A percentile compares a stretch with the other conserved stretches of the same genome.
phyloP scores from a whole-genome alignment of 306 rosid genomes.

The Prunus persica region Prunus_persica_NCBIv2 NC_034014.1:26459501-26460000 shows the following conservation, averaged over 20 bases:
- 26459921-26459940: conserved; percentile 18
- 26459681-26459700: conserved; percentile 46
- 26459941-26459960: conserved; percentile 90
- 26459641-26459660: conserved; percentile 30
- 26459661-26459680: conserved; percentile 44
- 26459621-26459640: conserved; percentile 27
- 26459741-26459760: conserved; percentile 63
- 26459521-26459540: conserved; percentile 19
- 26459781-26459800: conserved; percentile 57
- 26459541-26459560: conserved; percentile 12
- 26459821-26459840: conserved; percentile 3
- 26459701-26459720: conserved; percentile 74
- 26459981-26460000: conserved; percentile 87
- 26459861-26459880: not conserved
- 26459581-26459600: conserved; percentile 23
- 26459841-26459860: conserved; percentile 9
- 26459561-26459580: conserved; percentile 27
- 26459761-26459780: conserved; percentile 57
- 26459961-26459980: conserved; percentile 49
- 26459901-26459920: conserved; percentile 5
- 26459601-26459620: conserved; percentile 15
- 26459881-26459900: not conserved
- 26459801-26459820: conserved; percentile 60
- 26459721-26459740: conserved; percentile 56
- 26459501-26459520: conserved; percentile 30